Percentiles rank a stretch among this genome's conserved stretches.
Evolutionary conservation across 2,329 filamentous ascomycete species (phyloP).

Genomic region (Ceratocystis eucalypticola): DNA sequence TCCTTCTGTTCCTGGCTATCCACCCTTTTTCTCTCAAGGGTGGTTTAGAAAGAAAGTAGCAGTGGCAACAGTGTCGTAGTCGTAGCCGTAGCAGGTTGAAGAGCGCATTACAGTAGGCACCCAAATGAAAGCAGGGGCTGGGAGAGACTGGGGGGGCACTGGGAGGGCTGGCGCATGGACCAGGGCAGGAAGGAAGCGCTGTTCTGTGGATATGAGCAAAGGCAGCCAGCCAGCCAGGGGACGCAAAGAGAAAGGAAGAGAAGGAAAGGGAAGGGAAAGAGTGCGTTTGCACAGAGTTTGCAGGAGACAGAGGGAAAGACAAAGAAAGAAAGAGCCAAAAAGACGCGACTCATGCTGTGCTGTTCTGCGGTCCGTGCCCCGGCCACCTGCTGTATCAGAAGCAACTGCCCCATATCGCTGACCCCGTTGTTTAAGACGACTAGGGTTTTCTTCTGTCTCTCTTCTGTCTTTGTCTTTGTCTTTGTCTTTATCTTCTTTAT

Average conservation of each 20-base stretch:
- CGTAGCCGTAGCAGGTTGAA: not conserved
- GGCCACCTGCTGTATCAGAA: not conserved
- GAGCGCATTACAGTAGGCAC: not conserved
- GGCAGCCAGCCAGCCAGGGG: not conserved
- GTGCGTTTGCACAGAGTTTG: no score
- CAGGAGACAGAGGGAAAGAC: not conserved
- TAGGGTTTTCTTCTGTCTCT: not conserved
- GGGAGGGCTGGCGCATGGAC: not conserved
- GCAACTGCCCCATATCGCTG: not conserved
- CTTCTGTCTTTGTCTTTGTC: not conserved
- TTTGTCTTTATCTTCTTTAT: not conserved
- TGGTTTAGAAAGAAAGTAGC: not conserved
- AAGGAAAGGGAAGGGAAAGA: not conserved
- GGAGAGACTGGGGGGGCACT: not conserved
- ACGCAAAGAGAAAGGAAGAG: not conserved
- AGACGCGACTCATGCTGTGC: not conserved
- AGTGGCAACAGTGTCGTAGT: not conserved
- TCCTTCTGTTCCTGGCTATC: not conserved
- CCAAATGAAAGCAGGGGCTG: not conserved
- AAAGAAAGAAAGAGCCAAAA: not conserved
- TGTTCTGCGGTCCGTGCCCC: not conserved
- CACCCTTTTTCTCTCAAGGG: not conserved
- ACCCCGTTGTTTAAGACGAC: not conserved
- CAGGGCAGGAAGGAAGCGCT: not conserved
- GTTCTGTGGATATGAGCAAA: not conserved